Percentiles rank a stretch among this genome's conserved stretches.
These are phyloP conservation scores for Cicer judaicum DNA, from an alignment of 306 rosid genomes.

Conservation along the genomic window DNA sequence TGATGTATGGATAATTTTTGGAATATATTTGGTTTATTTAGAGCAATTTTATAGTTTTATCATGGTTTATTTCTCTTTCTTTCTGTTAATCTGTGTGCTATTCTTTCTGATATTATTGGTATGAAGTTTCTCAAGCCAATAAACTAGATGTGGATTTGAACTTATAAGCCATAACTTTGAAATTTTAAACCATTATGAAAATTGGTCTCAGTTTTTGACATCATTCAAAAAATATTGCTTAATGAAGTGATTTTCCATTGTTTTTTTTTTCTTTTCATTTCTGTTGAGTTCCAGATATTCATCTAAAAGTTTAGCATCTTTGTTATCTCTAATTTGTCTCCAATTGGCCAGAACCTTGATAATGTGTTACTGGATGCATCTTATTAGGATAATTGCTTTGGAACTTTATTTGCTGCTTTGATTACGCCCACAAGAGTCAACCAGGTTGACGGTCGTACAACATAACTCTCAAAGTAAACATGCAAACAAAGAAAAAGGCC, in stretches of 20 bases:
- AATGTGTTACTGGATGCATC: slow-evolving; percentile 13
- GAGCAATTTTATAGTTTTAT: neutral
- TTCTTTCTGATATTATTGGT: neutral
- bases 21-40: neutral
- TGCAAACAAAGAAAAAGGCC: slow-evolving; percentile 81
- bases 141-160: neutral
- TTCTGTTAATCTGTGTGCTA: neutral
- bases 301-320: neutral
- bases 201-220: neutral
- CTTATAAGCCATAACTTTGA: neutral
- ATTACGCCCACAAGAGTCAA: slow-evolving; percentile 38
- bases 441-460: neutral
- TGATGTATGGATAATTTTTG: neutral
- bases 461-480: slow-evolving; percentile 45
- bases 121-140: neutral
- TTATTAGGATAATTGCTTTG: slow-evolving; percentile 30
- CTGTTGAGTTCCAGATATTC: neutral
- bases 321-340: slow-evolving; percentile 6
- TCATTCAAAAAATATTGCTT: neutral
- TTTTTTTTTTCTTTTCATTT: neutral
- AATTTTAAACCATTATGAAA: slow-evolving; percentile 11
- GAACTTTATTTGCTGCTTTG: slow-evolving; percentile 37
- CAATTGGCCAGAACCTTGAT: slow-evolving; percentile 5
- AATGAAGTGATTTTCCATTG: neutral
- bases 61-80: neutral